Percentiles rank a stretch among this genome's conserved stretches.
Conservation (phyloP, 2,329 filamentous ascomycete genomes). For the Talaromyces piceae region DNA sequence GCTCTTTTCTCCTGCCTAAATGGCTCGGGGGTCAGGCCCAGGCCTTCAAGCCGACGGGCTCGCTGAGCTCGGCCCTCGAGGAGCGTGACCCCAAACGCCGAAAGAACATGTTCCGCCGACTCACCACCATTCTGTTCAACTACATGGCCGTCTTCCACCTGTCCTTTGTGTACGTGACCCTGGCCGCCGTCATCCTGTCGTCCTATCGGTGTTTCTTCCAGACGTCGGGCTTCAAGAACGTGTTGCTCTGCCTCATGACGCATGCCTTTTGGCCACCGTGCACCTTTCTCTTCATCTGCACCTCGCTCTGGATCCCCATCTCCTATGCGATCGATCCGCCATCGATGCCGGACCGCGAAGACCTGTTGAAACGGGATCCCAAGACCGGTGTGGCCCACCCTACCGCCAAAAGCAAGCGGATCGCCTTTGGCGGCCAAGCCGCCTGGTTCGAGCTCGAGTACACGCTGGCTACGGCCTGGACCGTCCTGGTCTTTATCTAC, state of each 20-base stretch:
- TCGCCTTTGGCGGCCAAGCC: slow-evolving; percentile 47
- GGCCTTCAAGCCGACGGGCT: slow-evolving; percentile 56
- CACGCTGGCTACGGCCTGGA: slow-evolving; percentile 45
- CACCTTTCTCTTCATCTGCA: slow-evolving; percentile 50
- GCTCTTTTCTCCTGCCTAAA: slow-evolving; percentile 50
- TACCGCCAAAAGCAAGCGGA: slow-evolving; percentile 44
- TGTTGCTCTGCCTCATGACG: slow-evolving; percentile 49
- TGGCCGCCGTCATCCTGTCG: slow-evolving; percentile 45
- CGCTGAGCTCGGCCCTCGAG: slow-evolving; percentile 48
- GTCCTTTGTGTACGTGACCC: slow-evolving; percentile 46
- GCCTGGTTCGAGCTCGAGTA: slow-evolving; percentile 53
- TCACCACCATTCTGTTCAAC: slow-evolving; percentile 50
- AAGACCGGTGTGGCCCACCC: slow-evolving; percentile 44
- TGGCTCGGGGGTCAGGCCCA: slow-evolving; percentile 54
- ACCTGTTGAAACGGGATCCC: slow-evolving; percentile 49
- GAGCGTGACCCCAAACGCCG: slow-evolving; percentile 45
- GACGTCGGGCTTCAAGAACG: slow-evolving; percentile 30
- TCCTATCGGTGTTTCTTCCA: slow-evolving; percentile 45
- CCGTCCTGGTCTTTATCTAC: slow-evolving; percentile 43
- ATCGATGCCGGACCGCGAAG: slow-evolving; percentile 49
- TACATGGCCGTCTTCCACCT: slow-evolving; percentile 52
- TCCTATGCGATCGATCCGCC: slow-evolving; percentile 56
- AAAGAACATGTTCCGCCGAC: slow-evolving; percentile 42
- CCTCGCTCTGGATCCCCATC: slow-evolving; percentile 52
- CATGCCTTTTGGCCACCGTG: slow-evolving; percentile 58